Evolutionary conservation across 495 filamentous ascomycete genomes (phyloP).

Genomic region (Podospora sp.): DNA sequence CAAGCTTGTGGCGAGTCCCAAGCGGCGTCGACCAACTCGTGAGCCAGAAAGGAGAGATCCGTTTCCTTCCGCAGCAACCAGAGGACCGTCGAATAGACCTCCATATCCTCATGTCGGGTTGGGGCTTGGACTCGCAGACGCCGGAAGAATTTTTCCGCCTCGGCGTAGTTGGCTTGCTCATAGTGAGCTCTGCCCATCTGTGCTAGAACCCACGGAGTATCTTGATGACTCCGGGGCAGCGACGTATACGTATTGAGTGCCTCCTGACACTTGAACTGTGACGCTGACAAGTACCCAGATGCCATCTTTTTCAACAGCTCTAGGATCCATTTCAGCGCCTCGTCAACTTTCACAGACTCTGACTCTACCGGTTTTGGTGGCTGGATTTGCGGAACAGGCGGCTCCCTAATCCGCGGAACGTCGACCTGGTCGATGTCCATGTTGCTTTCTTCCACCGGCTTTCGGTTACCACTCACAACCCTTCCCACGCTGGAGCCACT

Average conservation of each 20-base stretch:
- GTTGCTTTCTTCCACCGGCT: constrained; percentile 61
- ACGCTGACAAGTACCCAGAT: constrained; percentile 72
- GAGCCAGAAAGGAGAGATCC: constrained; percentile 87
- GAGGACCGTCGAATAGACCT: constrained; percentile 94
- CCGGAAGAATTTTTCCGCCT: constrained; percentile 83
- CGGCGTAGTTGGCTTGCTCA: constrained; percentile 79
- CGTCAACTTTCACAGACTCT: constrained; percentile 63
- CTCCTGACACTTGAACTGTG: constrained; percentile 75
- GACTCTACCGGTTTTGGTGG: constrained; percentile 49
- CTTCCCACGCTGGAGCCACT: constrained; percentile 70
- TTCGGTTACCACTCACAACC: constrained; percentile 85
- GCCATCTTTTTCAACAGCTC: constrained; percentile 84
- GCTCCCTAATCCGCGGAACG: constrained; percentile 54
- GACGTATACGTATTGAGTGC: constrained; percentile 71
- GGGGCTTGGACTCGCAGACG: constrained; percentile 75
- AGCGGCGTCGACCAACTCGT: constrained; percentile 81
- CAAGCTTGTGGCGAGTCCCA: constrained; percentile 91
- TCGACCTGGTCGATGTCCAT: constrained; percentile 65
- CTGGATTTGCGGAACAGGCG: constrained; percentile 33
- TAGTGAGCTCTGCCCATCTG: constrained; percentile 88
- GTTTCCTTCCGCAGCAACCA: constrained; percentile 94
- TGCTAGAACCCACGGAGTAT: constrained; percentile 93
- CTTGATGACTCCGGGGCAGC: constrained; percentile 73
- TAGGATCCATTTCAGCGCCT: constrained; percentile 74
- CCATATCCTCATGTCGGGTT: constrained; percentile 87